phyloP scores from a whole-genome alignment of 441 rosid genomes.

The Croton laevigatus region DNA sequence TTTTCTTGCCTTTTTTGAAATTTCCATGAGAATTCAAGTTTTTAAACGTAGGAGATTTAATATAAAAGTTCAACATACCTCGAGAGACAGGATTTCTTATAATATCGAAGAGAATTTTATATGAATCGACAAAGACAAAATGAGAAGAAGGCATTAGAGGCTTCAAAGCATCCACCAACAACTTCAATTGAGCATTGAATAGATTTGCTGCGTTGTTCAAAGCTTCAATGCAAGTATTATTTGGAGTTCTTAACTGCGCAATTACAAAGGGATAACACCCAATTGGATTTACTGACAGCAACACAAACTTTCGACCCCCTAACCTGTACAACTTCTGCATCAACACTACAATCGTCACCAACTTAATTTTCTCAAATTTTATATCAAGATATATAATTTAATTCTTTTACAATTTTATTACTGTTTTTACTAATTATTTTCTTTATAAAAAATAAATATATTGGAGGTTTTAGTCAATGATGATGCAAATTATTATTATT shows the following conservation, averaged over 20 bases:
- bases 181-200: conserved; percentile 39
- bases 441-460: too few species aligned
- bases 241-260: neutral
- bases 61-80: conserved; percentile 26
- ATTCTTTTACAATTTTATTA: too few species aligned
- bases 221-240: conserved; percentile 21
- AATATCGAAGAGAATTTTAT: conserved; percentile 45
- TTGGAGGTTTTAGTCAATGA: too few species aligned
- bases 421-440: too few species aligned
- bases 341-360: neutral
- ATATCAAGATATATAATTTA: too few species aligned
- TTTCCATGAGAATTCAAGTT: too few species aligned
- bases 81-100: conserved; percentile 32
- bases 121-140: conserved; percentile 45
- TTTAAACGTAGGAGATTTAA: too few species aligned
- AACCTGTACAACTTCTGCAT: conserved; percentile 43
- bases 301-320: conserved; percentile 54
- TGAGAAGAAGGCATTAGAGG: conserved; percentile 29
- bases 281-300: conserved; percentile 47
- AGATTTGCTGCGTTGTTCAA: conserved; percentile 44
- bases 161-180: conserved; percentile 19
- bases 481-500: too few species aligned
- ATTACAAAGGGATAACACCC: conserved; percentile 46
- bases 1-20: too few species aligned
- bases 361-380: too few species aligned